Conservation (phyloP, 1,284 basidiomycete species). For the Rhodotorula sp. region DNA sequence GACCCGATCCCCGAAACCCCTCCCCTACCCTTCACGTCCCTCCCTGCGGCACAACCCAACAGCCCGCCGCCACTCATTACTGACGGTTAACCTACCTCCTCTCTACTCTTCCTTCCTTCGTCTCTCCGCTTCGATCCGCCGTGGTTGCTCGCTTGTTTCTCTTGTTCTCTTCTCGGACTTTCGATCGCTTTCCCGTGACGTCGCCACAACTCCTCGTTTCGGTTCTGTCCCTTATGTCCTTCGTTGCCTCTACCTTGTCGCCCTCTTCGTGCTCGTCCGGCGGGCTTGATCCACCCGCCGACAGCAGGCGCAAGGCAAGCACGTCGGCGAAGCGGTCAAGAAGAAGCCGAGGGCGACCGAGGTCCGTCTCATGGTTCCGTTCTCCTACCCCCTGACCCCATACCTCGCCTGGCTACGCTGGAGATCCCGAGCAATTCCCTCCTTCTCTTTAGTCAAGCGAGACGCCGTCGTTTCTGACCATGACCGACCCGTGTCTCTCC, state of each 20-base stretch:
- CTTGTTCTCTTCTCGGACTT: not conserved
- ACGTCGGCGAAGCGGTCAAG: conserved; percentile 44
- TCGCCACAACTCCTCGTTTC: conserved; percentile 2
- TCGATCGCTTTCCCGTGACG: conserved; percentile 2
- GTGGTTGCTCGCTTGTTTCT: conserved; percentile 7
- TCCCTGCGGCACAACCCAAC: not conserved
- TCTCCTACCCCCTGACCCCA: not conserved
- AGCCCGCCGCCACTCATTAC: not conserved
- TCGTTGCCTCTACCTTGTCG: conserved; percentile 4
- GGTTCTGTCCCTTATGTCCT: not conserved
- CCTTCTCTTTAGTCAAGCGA: no score
- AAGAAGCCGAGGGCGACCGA: conserved; percentile 46
- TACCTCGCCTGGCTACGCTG: not conserved
- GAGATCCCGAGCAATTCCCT: not conserved
- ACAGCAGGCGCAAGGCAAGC: conserved; percentile 40
- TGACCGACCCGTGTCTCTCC: conserved; percentile 10
- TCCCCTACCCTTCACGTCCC: conserved; percentile 33
- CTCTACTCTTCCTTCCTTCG: conserved; percentile 47
- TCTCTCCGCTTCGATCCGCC: conserved; percentile 1
- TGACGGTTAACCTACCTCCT: conserved; percentile 8
- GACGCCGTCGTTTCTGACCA: conserved; percentile 7
- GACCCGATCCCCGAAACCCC: conserved; percentile 6
- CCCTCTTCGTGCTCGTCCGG: conserved; percentile 12
- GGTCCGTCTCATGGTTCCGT: conserved; percentile 32
- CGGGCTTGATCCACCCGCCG: conserved; percentile 27